Evolutionary conservation across 208 protist species (phyloP), one percentile per base, ranked within the genome.

Genomic region (Kentomonas sorsogonicus): DNA sequence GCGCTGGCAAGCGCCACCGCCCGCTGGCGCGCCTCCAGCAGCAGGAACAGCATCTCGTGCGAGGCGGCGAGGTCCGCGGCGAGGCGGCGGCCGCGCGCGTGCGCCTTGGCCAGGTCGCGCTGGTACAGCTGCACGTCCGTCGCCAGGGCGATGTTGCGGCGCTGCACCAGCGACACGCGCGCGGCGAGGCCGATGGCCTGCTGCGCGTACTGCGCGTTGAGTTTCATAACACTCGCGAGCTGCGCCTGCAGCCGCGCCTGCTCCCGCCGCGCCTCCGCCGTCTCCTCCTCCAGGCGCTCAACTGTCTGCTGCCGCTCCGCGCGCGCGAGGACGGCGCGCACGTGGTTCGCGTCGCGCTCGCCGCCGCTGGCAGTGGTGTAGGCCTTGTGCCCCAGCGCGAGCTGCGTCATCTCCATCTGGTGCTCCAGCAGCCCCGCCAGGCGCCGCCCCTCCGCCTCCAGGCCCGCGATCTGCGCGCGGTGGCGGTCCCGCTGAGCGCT

Each of bases 401-500:
- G 56, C 43, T 87, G 77, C 0, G 73, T 83, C 39, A 93, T 56
- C 53, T 71, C 64, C 36, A 90, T 79, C 46, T 93, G 86, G 44
- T 93, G 82, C 39, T 68, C 51, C 13, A 93, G 70, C 30, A 93
- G 70, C 29, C 53, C 60, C 50, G 88, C 75, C 20, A 93, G 60
- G 27, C 75, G 70, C 20, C 50, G 47, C 39, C 77, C 71, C n/a
- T 79, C 55, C 23, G 50, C 58, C 39, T 77, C 46, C 51, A 71
- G 63, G 1, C 58, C 63, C 39, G 55, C 66, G 40, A 93, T 73
- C 60, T 90, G 76, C n/a, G 69, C 75, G 46, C 72, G 70, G 59
- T 83, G 79, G 53, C 77, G 79, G 36, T 93, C 86, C 10, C 83
- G 76, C 66, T 93, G 86, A 31, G 72, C 77, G 3, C 80, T 62